A percentile compares a stretch with the other conserved stretches of the same genome.
Conservation (phyloP, 192 early-diverging fungal species). For the Chytriomyces sp. region DNA sequence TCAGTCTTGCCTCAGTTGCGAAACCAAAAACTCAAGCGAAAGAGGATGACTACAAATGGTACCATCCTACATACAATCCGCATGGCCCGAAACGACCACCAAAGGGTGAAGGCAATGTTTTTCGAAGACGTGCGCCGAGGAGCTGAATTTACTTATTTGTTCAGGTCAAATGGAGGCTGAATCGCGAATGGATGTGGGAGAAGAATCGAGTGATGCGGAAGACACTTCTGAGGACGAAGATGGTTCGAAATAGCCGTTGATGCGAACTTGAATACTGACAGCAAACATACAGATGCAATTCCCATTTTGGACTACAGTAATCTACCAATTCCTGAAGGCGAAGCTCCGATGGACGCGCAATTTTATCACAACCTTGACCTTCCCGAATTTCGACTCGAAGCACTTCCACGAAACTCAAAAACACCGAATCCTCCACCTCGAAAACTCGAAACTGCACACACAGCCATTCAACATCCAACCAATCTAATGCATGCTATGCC, state of each 20-base stretch:
- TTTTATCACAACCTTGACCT: constrained; percentile 54
- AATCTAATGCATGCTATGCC: constrained; percentile 19
- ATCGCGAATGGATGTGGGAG: constrained; percentile 9
- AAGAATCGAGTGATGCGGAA: constrained; percentile 31
- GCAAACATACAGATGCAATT: not conserved
- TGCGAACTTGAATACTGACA: not conserved
- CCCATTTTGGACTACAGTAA: constrained; percentile 10
- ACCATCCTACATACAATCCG: constrained; percentile 53
- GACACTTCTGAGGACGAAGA: constrained; percentile 29
- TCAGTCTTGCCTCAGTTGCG: not conserved
- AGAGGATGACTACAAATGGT: constrained; percentile 48
- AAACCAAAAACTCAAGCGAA: constrained; percentile 25
- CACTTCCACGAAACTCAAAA: not conserved
- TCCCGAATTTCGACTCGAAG: constrained; percentile 42
- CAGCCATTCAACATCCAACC: not conserved
- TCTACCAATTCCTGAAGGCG: constrained; percentile 42
- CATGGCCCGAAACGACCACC: constrained; percentile 49
- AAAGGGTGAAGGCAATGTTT: not conserved
- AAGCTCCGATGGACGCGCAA: constrained; percentile 43
- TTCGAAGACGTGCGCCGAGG: too few species aligned
- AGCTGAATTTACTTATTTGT: not conserved
- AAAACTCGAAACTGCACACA: not conserved
- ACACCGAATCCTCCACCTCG: not conserved
- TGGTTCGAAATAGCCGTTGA: not conserved
- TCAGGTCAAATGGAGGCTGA: not conserved